Conservation (phyloP, 129 eudicot species). For the Centella asiatica region DNA sequence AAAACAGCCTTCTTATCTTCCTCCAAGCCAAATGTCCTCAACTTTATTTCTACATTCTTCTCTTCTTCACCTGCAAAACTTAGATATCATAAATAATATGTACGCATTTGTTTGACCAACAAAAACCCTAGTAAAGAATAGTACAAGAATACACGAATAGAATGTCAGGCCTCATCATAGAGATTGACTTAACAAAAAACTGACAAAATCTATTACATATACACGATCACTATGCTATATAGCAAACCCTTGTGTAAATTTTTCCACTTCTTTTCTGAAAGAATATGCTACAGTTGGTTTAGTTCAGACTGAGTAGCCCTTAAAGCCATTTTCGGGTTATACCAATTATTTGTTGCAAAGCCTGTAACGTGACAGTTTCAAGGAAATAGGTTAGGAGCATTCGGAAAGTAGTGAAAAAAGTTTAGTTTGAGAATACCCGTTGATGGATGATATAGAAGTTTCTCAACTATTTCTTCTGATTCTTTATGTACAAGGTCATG, state of each 20-base stretch:
- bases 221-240: too few species aligned
- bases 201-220: too few species aligned
- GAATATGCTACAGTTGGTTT: background rate
- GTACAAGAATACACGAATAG: background rate
- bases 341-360: background rate
- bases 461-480: conserved; percentile 56
- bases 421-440: conserved; percentile 43
- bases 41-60: conserved; percentile 72
- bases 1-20: conserved; percentile 47
- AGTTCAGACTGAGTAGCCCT: background rate
- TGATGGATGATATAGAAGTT: conserved; percentile 67
- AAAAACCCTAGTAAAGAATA: background rate
- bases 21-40: conserved; percentile 57
- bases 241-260: background rate
- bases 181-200: too few species aligned
- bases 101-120: background rate
- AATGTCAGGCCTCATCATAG: background rate
- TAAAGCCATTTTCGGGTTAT: background rate
- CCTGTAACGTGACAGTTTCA: background rate
- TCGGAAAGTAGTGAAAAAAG: too few species aligned
- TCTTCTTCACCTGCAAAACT: conserved; percentile 78
- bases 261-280: background rate
- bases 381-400: background rate
- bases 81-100: background rate
- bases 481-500: conserved; percentile 67